Evolutionary conservation across 2,329 filamentous ascomycete species (phyloP), one percentile per base, ranked within the genome.

Genomic region (Arthroderma uncinatum): DNA sequence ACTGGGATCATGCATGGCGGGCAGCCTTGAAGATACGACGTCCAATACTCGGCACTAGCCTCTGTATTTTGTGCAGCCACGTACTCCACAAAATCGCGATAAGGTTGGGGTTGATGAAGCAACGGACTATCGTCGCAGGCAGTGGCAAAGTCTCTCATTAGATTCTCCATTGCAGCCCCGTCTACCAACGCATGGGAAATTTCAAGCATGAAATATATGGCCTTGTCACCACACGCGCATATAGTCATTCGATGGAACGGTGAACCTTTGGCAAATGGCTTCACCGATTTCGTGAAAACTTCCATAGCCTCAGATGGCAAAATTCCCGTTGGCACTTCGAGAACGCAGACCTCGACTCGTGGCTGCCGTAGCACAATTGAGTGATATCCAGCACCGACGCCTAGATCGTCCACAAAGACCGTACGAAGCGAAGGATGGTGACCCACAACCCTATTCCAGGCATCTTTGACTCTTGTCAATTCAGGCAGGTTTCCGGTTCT

Each of bases 171-270:
- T 0, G 73, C 75, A 16, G 66, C 69, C 0, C 73, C 74, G 60
- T 76, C 74, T 56, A 66, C 70, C 53, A 76, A 69, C 9, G 69
- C 68, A 60, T 76, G 74, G 59, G 68, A 75, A 53, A 76, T 68
- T 42, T 76, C 73, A 4, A 75, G 61, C 30, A 36, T 36, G n/a
- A 53, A 30, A 14, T 36, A 53, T 4, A 19, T 23, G 16, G 12
- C 50, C 30, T 53, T 53, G 19, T 25, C 25, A 5, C n/a, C 30
- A 21, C 19, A 21, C 5, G 30, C 30, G 9, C 34, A 23, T 14
- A 48, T 10, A n/a, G 44, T 28, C 23, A 48, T 10, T 37, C 56
- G 37, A 39, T 57, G 56, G 48, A 48, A 39, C 4, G 50, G 39
- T 34, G 19, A 48, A 16, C 19, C n/a, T 34, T 57, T 57, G 4